Evolutionary conservation across 345 rosid species (phyloP).

Genomic region (Eucalyptus regnans): DNA sequence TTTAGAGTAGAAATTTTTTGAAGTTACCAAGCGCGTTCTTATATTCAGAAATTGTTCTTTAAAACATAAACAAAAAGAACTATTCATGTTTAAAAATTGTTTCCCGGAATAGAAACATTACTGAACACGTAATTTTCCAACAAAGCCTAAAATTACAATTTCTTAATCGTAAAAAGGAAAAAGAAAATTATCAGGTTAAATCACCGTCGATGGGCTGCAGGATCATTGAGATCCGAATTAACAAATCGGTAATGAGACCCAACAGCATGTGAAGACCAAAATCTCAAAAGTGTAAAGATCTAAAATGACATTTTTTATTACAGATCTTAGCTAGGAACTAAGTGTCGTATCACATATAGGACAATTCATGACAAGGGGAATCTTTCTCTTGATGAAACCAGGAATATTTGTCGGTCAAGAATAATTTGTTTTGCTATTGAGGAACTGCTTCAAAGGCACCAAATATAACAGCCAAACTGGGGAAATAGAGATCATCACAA

Average conservation of each 20-base stretch:
- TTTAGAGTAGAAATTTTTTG: no score
- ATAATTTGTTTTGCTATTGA: not conserved
- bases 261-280: not conserved
- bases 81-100: no score
- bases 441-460: not conserved
- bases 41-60: no score
- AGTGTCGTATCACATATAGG: not conserved
- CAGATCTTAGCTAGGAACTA: not conserved
- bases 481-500: not conserved
- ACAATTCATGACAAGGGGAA: not conserved
- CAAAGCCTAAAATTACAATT: not conserved
- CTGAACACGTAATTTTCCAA: not conserved
- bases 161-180: not conserved
- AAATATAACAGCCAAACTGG: not conserved
- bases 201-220: not conserved
- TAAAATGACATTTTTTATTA: not conserved
- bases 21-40: no score
- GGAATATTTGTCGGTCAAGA: not conserved
- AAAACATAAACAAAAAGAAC: no score
- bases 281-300: not conserved
- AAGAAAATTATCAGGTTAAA: not conserved
- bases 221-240: not conserved
- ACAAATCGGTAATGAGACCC: not conserved
- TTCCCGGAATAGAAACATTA: no score
- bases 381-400: not conserved